These are phyloP conservation scores for Entomophthora muscae DNA, from an alignment of 371 early-diverging fungal species.

Conservation along the genomic window DNA sequence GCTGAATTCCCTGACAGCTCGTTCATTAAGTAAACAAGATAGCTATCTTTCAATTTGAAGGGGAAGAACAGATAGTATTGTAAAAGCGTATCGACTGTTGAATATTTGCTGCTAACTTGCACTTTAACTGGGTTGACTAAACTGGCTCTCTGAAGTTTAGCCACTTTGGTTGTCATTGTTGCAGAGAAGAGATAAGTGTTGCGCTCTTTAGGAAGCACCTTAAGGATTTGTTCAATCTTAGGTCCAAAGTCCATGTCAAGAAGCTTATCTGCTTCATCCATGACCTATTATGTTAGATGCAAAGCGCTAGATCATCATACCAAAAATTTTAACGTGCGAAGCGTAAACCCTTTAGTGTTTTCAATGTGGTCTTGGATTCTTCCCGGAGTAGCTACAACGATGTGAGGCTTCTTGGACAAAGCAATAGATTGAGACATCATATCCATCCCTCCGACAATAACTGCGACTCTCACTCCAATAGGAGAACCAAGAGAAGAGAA, in stretches of 20 bases:
- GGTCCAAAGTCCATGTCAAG: conserved; percentile 95
- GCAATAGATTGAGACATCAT: conserved; percentile 89
- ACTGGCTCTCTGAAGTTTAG: conserved; percentile 85
- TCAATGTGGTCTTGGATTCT: conserved; percentile 77
- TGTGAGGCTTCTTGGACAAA: conserved; percentile 87
- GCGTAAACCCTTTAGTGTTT: conserved; percentile 91
- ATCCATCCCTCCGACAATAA: conserved; percentile 96
- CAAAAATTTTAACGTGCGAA: conserved; percentile 72
- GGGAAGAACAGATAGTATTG: conserved; percentile 96
- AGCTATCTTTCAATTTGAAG: conserved; percentile 85
- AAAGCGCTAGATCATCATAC: conserved; percentile 15
- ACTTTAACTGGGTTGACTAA: conserved; percentile 81
- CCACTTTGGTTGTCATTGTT: conserved; percentile 93
- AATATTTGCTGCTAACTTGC: conserved; percentile 80
- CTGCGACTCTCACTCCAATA: conserved; percentile 83
- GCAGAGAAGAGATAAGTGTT: conserved; percentile 93
- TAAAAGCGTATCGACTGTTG: conserved; percentile 74
- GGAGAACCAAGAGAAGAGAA: conserved; percentile 80
- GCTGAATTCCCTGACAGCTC: conserved; percentile 80
- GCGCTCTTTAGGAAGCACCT: conserved; percentile 81
- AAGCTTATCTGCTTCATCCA: conserved; percentile 98
- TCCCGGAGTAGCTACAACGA: conserved; percentile 95
- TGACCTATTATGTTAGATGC: conserved; percentile 22
- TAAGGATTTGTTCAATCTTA: conserved; percentile 85
- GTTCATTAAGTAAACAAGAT: conserved; percentile 79